Base-by-base conservation (phyloP, 2,329 filamentous ascomycete species). In the Aureobasidium pullulans region DNA sequence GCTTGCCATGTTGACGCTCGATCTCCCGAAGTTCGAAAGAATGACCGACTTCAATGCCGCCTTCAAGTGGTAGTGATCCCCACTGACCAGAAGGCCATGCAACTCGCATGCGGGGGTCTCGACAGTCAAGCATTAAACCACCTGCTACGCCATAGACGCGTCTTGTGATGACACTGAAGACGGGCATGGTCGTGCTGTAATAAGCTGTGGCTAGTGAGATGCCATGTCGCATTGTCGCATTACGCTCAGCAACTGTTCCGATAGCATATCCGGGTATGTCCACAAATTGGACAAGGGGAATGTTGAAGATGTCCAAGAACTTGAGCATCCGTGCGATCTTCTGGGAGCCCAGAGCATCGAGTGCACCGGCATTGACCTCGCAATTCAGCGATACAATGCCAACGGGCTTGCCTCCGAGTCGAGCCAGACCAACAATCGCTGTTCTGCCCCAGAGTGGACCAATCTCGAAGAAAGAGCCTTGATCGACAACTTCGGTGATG, bases 11-110 rank as follows among this genome's bases (percentile, higher is more conserved):
- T 57, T 77, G 78, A 60, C 79, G 77, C 31, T 80, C 80, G 34
- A 77, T 72, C 63, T 82, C 77, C 61, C 77, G 80, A 61, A 86
- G 68, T 64, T 86, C 84, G 59, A 80, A 79, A 1, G 80, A 76
- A 70, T 87, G 84, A 0, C 79, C 83, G 8, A 85, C 84, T 64
- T 87, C 83, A 36, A 87, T 85, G 0, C 84, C 84, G 1, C 84
- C 84, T 57, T 84, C 82, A 0, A 86, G 71, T 0, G 84, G 84
- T 5, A 87, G 67, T 11, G 79, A 83, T 0, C 83, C 83, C 82
- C 83, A 86, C 63, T 83, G 76, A 0, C 84, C 83, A 37, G 77
- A 81, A 0, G 84, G 84, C 84, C 84, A 87, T 6, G 82, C 82
- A 11, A 86, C 77, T 47, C 83, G 77, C 75, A 81, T 80, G 32